Base-by-base conservation (phyloP, 2,329 filamentous ascomycete species). In the Davidsoniella neocaledoniae region DNA sequence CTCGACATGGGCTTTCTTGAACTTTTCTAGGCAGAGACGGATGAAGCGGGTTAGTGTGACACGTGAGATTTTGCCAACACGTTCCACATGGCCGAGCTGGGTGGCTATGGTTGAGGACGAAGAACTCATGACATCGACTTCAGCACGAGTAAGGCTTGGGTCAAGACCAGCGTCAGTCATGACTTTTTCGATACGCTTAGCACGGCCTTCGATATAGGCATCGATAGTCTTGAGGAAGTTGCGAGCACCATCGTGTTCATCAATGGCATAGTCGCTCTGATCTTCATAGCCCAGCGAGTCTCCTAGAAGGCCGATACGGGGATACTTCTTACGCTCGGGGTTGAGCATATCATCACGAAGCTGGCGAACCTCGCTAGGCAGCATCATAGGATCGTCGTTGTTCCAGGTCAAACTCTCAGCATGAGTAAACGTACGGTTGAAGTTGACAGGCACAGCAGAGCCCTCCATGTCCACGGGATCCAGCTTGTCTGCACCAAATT, bases 401-500 rank as follows among this genome's bases (percentile, higher is more conserved):
- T 82, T 73, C 74, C 85, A 91, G 0, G 87, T 95, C 4, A 79
- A 58, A 66, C 80, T 66, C 71, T 86, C 74, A 4, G 75, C 70
- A 60, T 96, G 90, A 16, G 79, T 86, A 71, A 86, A 96, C 0
- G 90, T 95, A 43, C 90, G 79, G 48, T 85, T 79, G 60, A 96
- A 95, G 60, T 95, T 77, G 46, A 98, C 91, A 4, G 91, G 91
- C 58, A 85, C 86, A 6, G 86, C 90, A 55, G 83, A 81, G 41
- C 87, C 91, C 64, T 98, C 91, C 90, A 98, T 98, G 61, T 96
- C 88, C 17, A 95, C 83, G 1, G 91, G 91, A 62, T 98, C 91
- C 29, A 98, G 71, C 55, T 90, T 88, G 60, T 98, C 91, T 29
- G 91, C 91, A 62, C 91, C 91, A 58, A 94, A 98, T 60, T 94